Evolutionary conservation across 2,329 filamentous ascomycete genomes (phyloP), one percentile per base, ranked within the genome.

Genomic region (Neofusicoccum cordaticola): DNA sequence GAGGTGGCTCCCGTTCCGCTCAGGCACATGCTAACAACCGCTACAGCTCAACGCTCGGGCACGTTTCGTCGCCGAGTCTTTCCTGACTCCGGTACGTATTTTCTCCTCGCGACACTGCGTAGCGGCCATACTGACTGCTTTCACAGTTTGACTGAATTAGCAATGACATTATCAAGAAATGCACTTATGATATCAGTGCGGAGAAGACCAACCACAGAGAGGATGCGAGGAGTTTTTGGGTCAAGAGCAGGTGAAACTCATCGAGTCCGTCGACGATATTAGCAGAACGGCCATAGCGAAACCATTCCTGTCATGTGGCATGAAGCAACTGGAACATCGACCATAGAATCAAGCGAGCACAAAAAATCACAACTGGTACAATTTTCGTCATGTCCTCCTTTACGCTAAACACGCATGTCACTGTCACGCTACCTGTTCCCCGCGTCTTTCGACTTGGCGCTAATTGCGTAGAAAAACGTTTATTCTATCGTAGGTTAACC

Each of bases 21-120:
- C 19, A 8, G 19, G 31, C 42, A 47, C 22, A 11, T n/a, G 27
- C 31, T 60, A 47, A 60, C 44, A 17, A 2, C 19, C 62, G 41
- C 11, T 62, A 13, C 73, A 97, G 94, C 83, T 99, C 77, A 99
- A 99, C 78, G 93, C 95, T 64, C 87, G 95, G 80, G 95, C 95
- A 77, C 90, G 95, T 84, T 99, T 98, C 76, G 94, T 99, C 60
- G 95, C 95, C 53, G 95, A 99, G 81, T 97, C 95, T 66, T 99
- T 99, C 85, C 82, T 99, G 79, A 97, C 94, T 75, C 95, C 94
- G 66, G 91, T 95, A 84, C 69, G 85, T 75, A 48, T 15, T 45
- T 22, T 7, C 9, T 4, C 7, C 2, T 35, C 22, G n/a, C 6
- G 11, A 3, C 13, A 13, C n/a, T 13, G 13, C 34, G 11, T 12